Conservation (phyloP, 495 filamentous ascomycete species). For the Penicillium pulvis region DNA sequence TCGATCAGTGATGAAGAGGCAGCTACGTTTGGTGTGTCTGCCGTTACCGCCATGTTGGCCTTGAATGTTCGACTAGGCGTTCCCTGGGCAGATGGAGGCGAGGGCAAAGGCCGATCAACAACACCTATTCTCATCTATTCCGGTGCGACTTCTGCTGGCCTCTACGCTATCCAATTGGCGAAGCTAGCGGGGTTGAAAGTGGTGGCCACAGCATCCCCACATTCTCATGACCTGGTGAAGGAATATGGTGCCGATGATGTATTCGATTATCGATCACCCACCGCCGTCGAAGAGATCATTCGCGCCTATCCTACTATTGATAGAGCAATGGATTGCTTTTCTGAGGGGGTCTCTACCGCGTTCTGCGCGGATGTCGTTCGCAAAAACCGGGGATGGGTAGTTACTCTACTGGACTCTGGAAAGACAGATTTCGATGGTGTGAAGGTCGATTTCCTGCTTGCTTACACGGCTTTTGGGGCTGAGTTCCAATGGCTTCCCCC, state of each 20-base stretch:
- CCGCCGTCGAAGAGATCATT: neutral
- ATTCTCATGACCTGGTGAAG: slow-evolving; percentile 29
- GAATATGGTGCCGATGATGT: slow-evolving; percentile 29
- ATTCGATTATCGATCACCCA: slow-evolving; percentile 31
- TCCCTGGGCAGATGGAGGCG: neutral
- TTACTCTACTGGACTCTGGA: slow-evolving; percentile 20
- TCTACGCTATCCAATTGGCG: slow-evolving; percentile 33
- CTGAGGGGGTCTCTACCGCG: slow-evolving; percentile 21
- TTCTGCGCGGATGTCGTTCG: slow-evolving; percentile 23
- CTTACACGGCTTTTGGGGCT: slow-evolving; percentile 19
- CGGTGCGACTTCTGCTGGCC: slow-evolving; percentile 26
- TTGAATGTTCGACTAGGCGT: slow-evolving; percentile 1
- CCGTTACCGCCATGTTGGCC: slow-evolving; percentile 34
- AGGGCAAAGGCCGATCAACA: neutral
- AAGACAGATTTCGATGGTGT: slow-evolving; percentile 15
- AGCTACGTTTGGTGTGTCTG: slow-evolving; percentile 51
- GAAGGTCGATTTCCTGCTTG: slow-evolving; percentile 20
- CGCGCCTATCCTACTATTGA: slow-evolving; percentile 20
- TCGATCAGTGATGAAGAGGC: slow-evolving; percentile 45
- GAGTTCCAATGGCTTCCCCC: slow-evolving; percentile 24
- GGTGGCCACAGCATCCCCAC: slow-evolving; percentile 37
- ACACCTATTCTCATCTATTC: slow-evolving; percentile 33
- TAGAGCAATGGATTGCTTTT: slow-evolving; percentile 27
- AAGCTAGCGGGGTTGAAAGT: slow-evolving; percentile 25
- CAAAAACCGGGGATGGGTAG: slow-evolving; percentile 15